Evolutionary conservation across 169 alveolate genomes (phyloP).

Genomic region (Plasmodium chabaudi): DNA sequence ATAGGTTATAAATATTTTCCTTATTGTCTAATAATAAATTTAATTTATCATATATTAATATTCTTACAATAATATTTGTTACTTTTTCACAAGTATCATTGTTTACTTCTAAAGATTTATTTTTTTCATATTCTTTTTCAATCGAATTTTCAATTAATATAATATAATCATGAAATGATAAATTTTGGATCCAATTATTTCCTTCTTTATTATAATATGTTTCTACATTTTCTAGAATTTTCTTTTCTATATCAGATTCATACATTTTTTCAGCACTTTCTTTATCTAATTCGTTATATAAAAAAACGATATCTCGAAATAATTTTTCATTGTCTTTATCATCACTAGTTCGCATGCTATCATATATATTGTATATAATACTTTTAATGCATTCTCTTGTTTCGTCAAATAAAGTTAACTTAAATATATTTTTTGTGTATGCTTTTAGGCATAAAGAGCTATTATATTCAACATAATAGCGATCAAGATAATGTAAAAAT

Average conservation of each 20-base stretch:
- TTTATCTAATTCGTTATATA: conserved; percentile 64
- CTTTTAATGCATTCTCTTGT: conserved; percentile 38
- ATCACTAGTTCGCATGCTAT: conserved; percentile 29
- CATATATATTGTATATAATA: conserved; percentile 49
- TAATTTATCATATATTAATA: conserved; percentile 70
- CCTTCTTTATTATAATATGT: conserved; percentile 70
- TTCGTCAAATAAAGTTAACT: conserved; percentile 60
- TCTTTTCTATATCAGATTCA: conserved; percentile 69
- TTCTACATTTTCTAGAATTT: conserved; percentile 59
- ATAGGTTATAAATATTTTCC: conserved; percentile 37
- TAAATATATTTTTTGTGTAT: conserved; percentile 68
- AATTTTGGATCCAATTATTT: conserved; percentile 55
- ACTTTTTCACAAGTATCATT: conserved; percentile 70
- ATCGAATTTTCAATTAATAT: conserved; percentile 72
- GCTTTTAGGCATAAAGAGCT: conserved; percentile 68
- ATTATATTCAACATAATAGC: conserved; percentile 77
- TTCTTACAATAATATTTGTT: conserved; percentile 54
- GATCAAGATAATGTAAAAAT: conserved; percentile 79
- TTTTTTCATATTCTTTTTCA: conserved; percentile 64
- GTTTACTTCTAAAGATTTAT: conserved; percentile 39
- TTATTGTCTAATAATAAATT: conserved; percentile 22
- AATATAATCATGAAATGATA: conserved; percentile 73
- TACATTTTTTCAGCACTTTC: conserved; percentile 72
- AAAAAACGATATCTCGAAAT: conserved; percentile 53
- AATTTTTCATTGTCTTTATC: conserved; percentile 45